These are phyloP conservation scores for Chlorella vulgaris DNA, from an alignment of 139 green algal genomes.

Conservation along the genomic window DNA sequence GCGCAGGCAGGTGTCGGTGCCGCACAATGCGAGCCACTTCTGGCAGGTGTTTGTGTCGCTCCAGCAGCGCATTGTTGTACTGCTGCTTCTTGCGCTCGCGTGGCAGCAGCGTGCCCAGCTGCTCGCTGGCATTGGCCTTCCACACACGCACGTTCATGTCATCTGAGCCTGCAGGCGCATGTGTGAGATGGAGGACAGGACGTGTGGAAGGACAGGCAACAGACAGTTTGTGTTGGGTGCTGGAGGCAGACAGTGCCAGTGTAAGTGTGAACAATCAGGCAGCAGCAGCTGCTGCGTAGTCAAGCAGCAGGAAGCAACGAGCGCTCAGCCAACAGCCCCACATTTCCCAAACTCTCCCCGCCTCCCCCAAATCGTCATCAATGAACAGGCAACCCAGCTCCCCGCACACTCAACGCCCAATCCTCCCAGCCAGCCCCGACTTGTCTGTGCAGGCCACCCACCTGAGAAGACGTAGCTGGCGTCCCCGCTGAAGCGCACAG, in stretches of 20 bases:
- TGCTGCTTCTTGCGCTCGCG: constrained; percentile 83
- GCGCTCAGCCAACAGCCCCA: too few species aligned
- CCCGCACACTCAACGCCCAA: neutral
- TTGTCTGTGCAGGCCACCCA: neutral
- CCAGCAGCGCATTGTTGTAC: constrained; percentile 88
- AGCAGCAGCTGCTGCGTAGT: too few species aligned
- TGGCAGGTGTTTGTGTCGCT: constrained; percentile 95
- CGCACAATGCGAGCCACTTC: constrained; percentile 90
- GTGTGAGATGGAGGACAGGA: neutral
- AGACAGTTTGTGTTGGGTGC: too few species aligned
- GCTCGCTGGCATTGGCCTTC: constrained; percentile 85
- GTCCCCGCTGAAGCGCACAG: constrained; percentile 88
- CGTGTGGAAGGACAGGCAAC: neutral
- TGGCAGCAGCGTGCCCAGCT: constrained; percentile 87
- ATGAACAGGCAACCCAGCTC: neutral
- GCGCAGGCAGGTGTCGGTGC: constrained; percentile 84
- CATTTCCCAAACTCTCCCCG: too few species aligned
- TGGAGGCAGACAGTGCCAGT: too few species aligned
- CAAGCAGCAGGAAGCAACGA: too few species aligned
- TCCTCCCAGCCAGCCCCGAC: neutral
- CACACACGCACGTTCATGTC: constrained; percentile 75
- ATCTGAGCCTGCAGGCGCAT: constrained; percentile 47
- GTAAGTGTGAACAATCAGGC: too few species aligned
- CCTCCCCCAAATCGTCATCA: neutral
- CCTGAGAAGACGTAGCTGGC: constrained; percentile 93